Base-by-base conservation (phyloP, 2,329 filamentous ascomycete genomes). In the Calonectria ilicicola region DNA sequence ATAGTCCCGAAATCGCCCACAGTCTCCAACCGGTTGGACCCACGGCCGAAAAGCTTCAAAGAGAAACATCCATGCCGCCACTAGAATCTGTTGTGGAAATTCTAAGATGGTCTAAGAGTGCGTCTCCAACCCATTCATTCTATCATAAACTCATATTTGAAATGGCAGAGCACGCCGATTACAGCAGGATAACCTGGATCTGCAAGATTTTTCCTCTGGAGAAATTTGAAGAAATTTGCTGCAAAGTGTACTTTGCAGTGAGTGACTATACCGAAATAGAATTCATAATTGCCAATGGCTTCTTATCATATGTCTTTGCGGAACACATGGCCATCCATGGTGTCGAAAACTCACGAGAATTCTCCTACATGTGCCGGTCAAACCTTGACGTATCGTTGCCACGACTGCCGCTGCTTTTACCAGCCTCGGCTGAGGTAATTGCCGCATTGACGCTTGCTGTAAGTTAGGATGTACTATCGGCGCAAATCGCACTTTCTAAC, bases 191-290 rank as follows among this genome's bases (percentile, higher is more conserved):
- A 0, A n/a, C 44, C 1, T 83, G 82, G 77, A 74, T 85, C 17
- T 81, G 77, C 19, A 77, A 77, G 5, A 76, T 85, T 5, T 79
- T 85, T 17, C 81, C 84, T 1, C 72, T 83, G 0, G 66, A 80
- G 0, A 77, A 51, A 1, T 84, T 83, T 32, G 74, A 79, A 3
- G 77, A 83, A 2, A 77, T 81, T 12, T 83, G 82, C 49, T 78
- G 76, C 29, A 82, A 81, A 69, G 77, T 85, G 9, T 85, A 83
- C 67, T 85, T 85, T 58, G 80, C 82, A 1, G 67, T 83, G 5
- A 79, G 83, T 9, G 78, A 80, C 6, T 80, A 84, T 65, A 79
- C 70, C 0, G 77, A 82, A 17, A 62, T 81, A 3, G 82, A 84
- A 14, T 79, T 82, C 8, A 79, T 85, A 2, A 77, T 85, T 1